Percentiles rank a stretch among this genome's conserved stretches.
Evolutionary conservation across 225 moss, liverwort and hornwort species (phyloP).

Genomic region (Straminergon stramineum): DNA sequence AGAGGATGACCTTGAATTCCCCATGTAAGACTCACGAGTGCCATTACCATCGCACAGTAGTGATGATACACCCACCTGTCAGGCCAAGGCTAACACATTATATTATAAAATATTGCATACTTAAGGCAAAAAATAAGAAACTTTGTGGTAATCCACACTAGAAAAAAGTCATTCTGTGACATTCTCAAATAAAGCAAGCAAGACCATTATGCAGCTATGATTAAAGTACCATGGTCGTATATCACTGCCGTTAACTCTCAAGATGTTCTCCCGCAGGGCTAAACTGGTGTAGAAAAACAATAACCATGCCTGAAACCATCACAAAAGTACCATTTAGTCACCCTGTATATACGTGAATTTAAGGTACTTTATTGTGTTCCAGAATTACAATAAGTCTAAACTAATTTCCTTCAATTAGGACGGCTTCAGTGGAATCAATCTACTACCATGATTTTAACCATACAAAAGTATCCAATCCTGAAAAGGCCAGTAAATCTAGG

Average conservation of each 20-base stretch:
- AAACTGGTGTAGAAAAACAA: constrained; percentile 95
- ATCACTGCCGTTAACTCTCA: constrained; percentile 98
- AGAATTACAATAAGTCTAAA: neutral
- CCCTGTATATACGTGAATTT: neutral
- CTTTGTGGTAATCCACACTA: neutral
- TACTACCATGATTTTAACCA: neutral
- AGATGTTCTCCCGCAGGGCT: constrained; percentile 93
- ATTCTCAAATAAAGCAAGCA: neutral
- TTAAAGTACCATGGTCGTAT: constrained; percentile 76
- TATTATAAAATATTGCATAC: neutral
- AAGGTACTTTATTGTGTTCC: neutral
- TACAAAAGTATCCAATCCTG: neutral
- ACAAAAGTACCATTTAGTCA: neutral
- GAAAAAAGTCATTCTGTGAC: neutral
- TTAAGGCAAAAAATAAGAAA: neutral
- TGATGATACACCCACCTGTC: constrained; percentile 99
- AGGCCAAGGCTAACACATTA: neutral
- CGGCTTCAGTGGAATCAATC: neutral
- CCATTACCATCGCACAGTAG: constrained; percentile 94
- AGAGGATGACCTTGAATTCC: constrained; percentile 87
- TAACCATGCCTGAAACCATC: constrained; percentile 74
- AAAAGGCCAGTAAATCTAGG: neutral
- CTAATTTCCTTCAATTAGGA: neutral
- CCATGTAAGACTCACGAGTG: constrained; percentile 94
- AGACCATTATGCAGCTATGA: neutral